These are phyloP conservation scores for Haplosporangium gracile DNA, from an alignment of 192 early-diverging fungal species.

Conservation along the genomic window DNA sequence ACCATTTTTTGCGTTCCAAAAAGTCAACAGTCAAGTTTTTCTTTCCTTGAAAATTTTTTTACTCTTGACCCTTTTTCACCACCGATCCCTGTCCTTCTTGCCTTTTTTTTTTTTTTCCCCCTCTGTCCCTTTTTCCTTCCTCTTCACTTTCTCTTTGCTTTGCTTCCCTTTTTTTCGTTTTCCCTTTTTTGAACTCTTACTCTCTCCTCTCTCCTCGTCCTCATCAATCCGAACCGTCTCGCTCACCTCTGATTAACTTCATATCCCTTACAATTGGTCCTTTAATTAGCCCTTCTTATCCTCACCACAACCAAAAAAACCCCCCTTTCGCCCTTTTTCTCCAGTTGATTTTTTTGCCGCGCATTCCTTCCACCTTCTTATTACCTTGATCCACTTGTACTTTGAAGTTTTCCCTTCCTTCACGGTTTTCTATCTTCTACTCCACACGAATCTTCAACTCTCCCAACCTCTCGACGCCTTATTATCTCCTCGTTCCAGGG, in stretches of 20 bases:
- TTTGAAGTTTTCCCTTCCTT: neutral
- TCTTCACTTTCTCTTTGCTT: neutral
- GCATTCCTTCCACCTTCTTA: neutral
- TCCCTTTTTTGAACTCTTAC: neutral
- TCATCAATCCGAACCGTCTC: neutral
- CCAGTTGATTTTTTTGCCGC: neutral
- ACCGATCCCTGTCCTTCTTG: neutral
- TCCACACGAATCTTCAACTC: neutral
- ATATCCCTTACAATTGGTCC: neutral
- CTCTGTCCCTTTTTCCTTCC: neutral
- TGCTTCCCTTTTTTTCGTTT: neutral
- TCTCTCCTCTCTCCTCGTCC: neutral
- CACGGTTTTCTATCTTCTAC: neutral
- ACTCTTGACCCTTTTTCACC: neutral
- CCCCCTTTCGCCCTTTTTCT: constrained; percentile 2
- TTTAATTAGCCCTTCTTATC: neutral
- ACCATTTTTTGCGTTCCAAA: neutral
- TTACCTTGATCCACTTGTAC: neutral
- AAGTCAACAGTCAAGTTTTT: neutral
- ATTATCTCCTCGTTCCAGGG: neutral
- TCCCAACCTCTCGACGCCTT: neutral
- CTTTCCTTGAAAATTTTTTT: constrained; percentile 5
- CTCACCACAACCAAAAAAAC: neutral
- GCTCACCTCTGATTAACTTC: neutral
- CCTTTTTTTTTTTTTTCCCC: neutral